Base-by-base conservation (phyloP, 2,329 filamentous ascomycete genomes). In the Fusarium ambrosium region DNA sequence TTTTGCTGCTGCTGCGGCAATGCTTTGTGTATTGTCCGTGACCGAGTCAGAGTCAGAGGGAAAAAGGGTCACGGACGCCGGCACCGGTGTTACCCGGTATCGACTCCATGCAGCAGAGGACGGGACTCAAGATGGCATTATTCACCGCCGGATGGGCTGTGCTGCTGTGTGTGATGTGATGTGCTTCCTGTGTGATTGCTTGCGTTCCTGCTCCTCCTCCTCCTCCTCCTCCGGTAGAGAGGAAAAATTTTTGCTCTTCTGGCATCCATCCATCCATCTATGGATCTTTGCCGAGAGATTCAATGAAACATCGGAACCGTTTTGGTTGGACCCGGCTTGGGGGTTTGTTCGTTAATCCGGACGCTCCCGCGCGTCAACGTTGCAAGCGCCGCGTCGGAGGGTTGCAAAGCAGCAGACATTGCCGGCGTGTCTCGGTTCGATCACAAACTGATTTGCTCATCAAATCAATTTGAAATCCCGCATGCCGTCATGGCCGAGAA, bases 121-220 rank as follows among this genome's bases (percentile, higher is more conserved):
- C 6, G 41, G 9, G 41, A 10, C 27, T 62, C 41, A 27, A 62
- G 18, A 62, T 34, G 11, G 32, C 6, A 41, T 16, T 48, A 41
- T 62, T 48, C 41, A 36, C 39, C 29, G 59, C 59, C 59, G 59
- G 59, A 48, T 62, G 22, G 48, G 39, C 59, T 61, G 39, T 36
- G 48, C 27, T 55, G 27, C 43, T 48, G 22, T 48, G 43, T 48
- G 43, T 48, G 59, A 45, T 62, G 41, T 27, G 37, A 41, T 61
- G 39, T 13, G 27, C 6, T 53, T 53, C 27, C 32, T 34, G 39
- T 22, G 55, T 61, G 58, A 61, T 61, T 32, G 58, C 58, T 29
- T 43, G 58, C 8, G 27, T 43, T 43, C 37, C 39, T 27, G 24
- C 37, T 61, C 16, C 27, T 61, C 16, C 27, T 27, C 36, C 36